Evolutionary conservation across 441 rosid species (phyloP), one percentile per base, ranked within the genome.

Genomic region (Aquilaria agallochum): DNA sequence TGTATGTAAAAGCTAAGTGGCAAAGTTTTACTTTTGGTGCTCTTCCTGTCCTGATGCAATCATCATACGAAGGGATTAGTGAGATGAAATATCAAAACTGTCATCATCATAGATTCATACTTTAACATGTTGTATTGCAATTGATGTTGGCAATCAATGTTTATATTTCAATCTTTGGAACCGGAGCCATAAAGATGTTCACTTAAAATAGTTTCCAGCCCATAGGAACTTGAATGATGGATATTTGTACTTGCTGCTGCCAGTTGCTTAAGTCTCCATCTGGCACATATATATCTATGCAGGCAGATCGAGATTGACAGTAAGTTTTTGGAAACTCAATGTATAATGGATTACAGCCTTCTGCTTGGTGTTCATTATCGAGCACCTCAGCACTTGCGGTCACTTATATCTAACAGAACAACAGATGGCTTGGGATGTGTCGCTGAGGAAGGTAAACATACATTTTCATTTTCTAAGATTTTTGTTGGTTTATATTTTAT

Each of bases 301-400:
- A 91, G 99, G 74, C 99, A 95, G 80, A 89, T 92, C 62, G 89
- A 88, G 82, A 86, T 67, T 27, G 99, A 95, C 68, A 85, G 96
- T 68, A 82, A 86, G 72, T 92, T 89, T 80, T 70, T 95, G 79
- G 96, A 92, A 83, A 81, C 69, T 33, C 90, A 92, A 70, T 82
- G 72, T 70, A 95, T 95, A 59, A 95, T 95, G 99, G 99, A 95
- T 79, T 95, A 95, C 68, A 95, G 99, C 78, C 99, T 95, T 77
- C 76, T 95, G 74, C 77, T 95, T 31, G 99, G 99, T 65, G 99
- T 95, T 54, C 99, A 92, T 81, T 94, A 88, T 68, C 88, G 99
- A 74, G 99, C 99, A 69, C 99, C 99, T 8, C 96, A 85, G 72
- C 95, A 85, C 78, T 71, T 95, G 67, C 81, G 75, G 49, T 58